Conservation (phyloP, 495 filamentous ascomycete genomes). For the Hyphodiscus hymeniophilus region DNA sequence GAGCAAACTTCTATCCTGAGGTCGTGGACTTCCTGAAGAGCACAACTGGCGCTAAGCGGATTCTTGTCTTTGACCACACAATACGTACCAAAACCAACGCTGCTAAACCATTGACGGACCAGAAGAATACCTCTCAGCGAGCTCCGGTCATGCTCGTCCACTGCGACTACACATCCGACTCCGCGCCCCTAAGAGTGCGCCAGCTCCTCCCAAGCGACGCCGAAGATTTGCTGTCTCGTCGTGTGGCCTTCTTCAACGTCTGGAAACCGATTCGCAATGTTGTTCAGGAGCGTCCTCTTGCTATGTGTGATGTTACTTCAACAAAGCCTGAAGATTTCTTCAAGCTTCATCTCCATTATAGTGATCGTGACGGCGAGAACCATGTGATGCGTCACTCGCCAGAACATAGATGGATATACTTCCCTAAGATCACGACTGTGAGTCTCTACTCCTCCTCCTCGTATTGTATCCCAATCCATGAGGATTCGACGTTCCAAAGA, state of each 20-base stretch:
- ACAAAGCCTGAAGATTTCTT: slow-evolving; percentile 24
- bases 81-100: slow-evolving; percentile 25
- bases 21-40: slow-evolving; percentile 26
- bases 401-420: slow-evolving; percentile 27
- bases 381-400: slow-evolving; percentile 25
- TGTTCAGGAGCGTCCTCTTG: slow-evolving; percentile 26
- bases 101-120: slow-evolving; percentile 23
- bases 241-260: slow-evolving; percentile 28
- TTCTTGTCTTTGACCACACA: slow-evolving; percentile 30
- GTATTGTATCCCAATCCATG: too few species aligned
- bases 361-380: slow-evolving; percentile 28
- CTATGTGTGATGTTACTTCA: slow-evolving; percentile 26
- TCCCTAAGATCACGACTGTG: slow-evolving; percentile 24
- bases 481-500: too few species aligned
- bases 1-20: slow-evolving; percentile 24
- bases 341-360: slow-evolving; percentile 27
- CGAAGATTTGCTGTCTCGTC: slow-evolving; percentile 19
- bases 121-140: slow-evolving; percentile 27
- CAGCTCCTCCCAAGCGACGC: slow-evolving; percentile 27
- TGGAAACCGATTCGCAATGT: slow-evolving; percentile 25
- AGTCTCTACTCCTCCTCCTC: too few species aligned
- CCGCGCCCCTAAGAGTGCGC: slow-evolving; percentile 23
- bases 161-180: slow-evolving; percentile 30
- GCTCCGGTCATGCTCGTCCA: slow-evolving; percentile 28
- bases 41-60: slow-evolving; percentile 21